Conservation (phyloP, 2,329 filamentous ascomycete genomes). For the Aspergillus persii region DNA sequence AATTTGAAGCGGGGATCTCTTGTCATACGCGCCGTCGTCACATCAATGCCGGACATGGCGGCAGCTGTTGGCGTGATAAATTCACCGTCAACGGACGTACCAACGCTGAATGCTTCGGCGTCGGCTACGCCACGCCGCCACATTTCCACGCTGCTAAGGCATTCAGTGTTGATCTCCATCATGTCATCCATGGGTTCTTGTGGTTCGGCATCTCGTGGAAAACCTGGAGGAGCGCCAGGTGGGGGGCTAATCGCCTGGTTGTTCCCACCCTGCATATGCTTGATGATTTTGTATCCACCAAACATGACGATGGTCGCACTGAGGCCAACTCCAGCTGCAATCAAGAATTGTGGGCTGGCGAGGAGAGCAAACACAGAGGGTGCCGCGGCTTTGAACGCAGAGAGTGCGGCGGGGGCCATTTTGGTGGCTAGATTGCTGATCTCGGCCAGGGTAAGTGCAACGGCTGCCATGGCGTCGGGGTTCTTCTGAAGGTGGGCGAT, state of each 20-base stretch:
- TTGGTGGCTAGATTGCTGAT: conserved; percentile 79
- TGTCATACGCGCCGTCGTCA: conserved; percentile 30
- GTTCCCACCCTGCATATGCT: conserved; percentile 62
- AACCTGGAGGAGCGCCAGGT: neutral
- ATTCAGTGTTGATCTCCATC: conserved; percentile 51
- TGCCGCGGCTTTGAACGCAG: conserved; percentile 72
- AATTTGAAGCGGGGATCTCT: conserved; percentile 37
- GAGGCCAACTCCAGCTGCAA: conserved; percentile 82
- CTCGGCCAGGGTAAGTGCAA: conserved; percentile 88
- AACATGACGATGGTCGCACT: conserved; percentile 96
- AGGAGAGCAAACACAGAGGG: conserved; percentile 85
- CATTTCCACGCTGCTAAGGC: conserved; percentile 57
- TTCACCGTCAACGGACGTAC: conserved; percentile 64
- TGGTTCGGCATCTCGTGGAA: conserved; percentile 7
- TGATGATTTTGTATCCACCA: conserved; percentile 95
- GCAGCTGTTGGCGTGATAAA: conserved; percentile 62
- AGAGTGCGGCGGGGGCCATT: conserved; percentile 77
- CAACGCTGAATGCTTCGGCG: conserved; percentile 51
- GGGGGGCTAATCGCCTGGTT: conserved; percentile 16
- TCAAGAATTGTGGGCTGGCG: conserved; percentile 88
- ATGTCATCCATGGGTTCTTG: conserved; percentile 53
- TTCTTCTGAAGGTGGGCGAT: conserved; percentile 78
- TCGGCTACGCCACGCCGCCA: conserved; percentile 66
- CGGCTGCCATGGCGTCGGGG: conserved; percentile 88
- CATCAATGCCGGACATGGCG: conserved; percentile 44